These are phyloP conservation scores for Saccharomycopsis olivae DNA, from an alignment of 805 yeast species.

Conservation along the genomic window DNA sequence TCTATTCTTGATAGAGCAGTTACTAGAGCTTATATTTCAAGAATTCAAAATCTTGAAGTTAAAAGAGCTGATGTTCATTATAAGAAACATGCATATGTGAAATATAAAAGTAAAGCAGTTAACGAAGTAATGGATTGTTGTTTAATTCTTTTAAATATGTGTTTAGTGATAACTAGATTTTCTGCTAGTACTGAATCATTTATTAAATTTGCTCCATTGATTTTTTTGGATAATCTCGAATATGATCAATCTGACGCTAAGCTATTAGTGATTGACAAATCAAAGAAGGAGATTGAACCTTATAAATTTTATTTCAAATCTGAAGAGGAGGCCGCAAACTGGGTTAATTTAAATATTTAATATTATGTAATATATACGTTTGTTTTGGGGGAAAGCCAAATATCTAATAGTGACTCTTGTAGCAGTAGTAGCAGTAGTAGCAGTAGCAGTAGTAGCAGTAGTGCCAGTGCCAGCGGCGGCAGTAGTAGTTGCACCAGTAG, in stretches of 20 bases:
- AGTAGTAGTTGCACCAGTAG: too few species aligned
- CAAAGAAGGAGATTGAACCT: constrained; percentile 13
- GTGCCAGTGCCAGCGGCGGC: too few species aligned
- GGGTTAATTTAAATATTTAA: constrained; percentile 10
- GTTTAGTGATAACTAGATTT: constrained; percentile 14
- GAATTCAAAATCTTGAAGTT: constrained; percentile 14
- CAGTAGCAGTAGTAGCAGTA: too few species aligned
- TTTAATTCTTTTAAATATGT: constrained; percentile 13
- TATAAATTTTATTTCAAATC: constrained; percentile 10
- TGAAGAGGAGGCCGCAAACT: constrained; percentile 13
- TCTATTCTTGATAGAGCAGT: constrained; percentile 13
- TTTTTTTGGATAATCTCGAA: constrained; percentile 8
- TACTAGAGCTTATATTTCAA: constrained; percentile 10
- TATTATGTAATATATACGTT: not conserved
- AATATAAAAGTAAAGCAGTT: constrained; percentile 11
- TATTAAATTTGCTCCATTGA: constrained; percentile 16
- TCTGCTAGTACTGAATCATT: constrained; percentile 1
- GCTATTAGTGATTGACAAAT: constrained; percentile 6
- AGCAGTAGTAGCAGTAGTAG: too few species aligned
- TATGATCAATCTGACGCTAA: constrained; percentile 12
- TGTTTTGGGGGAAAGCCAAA: too few species aligned
- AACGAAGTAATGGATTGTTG: constrained; percentile 15
- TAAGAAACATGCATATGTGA: constrained; percentile 16
- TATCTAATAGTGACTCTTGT: too few species aligned
- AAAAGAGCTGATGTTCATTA: constrained; percentile 13